phyloP scores from a whole-genome alignment of 805 yeast genomes.

The Sugiyamaella marilandica region DNA sequence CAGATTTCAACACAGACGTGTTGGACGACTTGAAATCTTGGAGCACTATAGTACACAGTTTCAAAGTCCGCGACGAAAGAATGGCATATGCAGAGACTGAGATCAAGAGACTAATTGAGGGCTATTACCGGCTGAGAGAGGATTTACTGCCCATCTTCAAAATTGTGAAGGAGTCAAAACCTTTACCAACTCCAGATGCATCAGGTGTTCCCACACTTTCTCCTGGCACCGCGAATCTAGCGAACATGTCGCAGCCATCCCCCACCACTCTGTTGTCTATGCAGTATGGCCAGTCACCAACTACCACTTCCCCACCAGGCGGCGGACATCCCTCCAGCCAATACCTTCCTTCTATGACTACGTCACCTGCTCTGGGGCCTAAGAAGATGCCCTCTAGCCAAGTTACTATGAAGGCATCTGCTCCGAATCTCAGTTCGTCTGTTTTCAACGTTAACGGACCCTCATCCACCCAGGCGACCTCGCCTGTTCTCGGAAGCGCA shows the following conservation, averaged over 20 bases:
- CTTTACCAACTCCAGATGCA: slow-evolving; percentile 56
- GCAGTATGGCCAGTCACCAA: slow-evolving; percentile 12
- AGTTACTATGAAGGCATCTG: not conserved
- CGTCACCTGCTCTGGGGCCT: slow-evolving; percentile 7
- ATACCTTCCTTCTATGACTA: not conserved
- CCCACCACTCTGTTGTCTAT: slow-evolving; percentile 9
- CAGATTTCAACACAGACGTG: not conserved
- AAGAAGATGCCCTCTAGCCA: not conserved
- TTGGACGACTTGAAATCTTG: not conserved
- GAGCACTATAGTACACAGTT: slow-evolving; percentile 14
- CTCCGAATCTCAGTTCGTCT: not conserved
- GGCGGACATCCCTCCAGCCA: slow-evolving; percentile 2
- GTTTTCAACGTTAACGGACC: not conserved
- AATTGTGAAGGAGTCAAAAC: slow-evolving; percentile 56
- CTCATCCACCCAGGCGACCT: not conserved
- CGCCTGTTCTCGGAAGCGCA: not conserved
- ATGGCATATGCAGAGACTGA: slow-evolving; percentile 33
- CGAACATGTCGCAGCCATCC: slow-evolving; percentile 4
- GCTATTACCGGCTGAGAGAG: slow-evolving; percentile 52
- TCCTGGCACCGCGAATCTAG: slow-evolving; percentile 25
- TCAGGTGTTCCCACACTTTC: slow-evolving; percentile 18
- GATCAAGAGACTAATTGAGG: slow-evolving; percentile 45
- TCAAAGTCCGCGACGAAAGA: slow-evolving; percentile 30
- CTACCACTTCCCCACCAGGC: slow-evolving; percentile 12
- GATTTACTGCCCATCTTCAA: slow-evolving; percentile 63